Base-by-base conservation (phyloP, 352 stramenopile genomes). In the Discostella stelligera region DNA sequence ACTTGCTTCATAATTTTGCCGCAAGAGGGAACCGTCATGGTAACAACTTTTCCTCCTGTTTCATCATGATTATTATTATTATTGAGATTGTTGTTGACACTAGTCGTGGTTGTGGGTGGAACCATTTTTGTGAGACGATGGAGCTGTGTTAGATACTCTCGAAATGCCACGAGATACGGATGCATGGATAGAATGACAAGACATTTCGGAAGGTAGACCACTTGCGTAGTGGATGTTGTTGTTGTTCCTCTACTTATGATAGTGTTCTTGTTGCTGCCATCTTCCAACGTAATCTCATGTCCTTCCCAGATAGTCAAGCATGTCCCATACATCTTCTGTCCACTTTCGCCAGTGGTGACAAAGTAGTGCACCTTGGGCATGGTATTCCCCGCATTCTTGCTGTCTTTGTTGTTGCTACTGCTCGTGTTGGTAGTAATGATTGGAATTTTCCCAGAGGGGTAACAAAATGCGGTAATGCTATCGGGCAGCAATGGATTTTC, bases 151-250 rank as follows among this genome's bases (percentile, higher is more conserved):
- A 99, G 84, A 77, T 98, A 98, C 65, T 95, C 90, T 16, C 95
- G 92, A 82, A 97, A 98, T 9, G 95, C 93, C 11, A 86, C 96
- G 63, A 98, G 97, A 81, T 98, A 98, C 4, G 96, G 96, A 88
- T 97, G 98, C 48, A 97, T 96, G 10, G 95, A 98, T 20, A 98
- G 93, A 41, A 98, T 86, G 50, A 97, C 88, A 21, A 99, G 90
- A 76, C 95, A 96, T 63, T 98, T 98, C 6, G 96, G 96, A 30
- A 94, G 93, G 80, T 96, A 98, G n/a, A 94, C 73, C 46, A 53
- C 10, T 49, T 59, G 25, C n/a, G 37, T 74, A 7, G 53, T 56
- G 13, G 64, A 53, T 8, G 8, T 66, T 4, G 56, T 72, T 13
- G 18, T 63, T 44, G 32, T 79, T 46, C 14, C 79, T 39, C 18